Conservation (phyloP, 768 basidiomycete genomes). For the Collybia nuda region DNA sequence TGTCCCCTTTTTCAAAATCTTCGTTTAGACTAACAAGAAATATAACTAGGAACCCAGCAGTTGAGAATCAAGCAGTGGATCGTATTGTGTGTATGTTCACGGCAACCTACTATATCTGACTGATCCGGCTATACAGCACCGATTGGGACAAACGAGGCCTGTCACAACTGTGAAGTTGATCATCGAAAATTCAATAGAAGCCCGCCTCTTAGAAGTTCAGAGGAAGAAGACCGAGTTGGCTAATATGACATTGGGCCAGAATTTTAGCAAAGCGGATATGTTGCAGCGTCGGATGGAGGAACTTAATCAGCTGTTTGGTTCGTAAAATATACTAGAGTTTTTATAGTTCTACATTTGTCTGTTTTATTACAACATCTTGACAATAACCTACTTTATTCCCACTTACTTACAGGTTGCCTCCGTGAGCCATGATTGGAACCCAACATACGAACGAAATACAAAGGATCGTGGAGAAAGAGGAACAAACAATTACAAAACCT, state of each 20-base stretch:
- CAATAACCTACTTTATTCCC: constrained; percentile 4
- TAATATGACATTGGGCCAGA: constrained; percentile 89
- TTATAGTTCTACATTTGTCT: constrained; percentile 24
- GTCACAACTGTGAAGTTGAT: constrained; percentile 93
- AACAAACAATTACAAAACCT: too few species aligned
- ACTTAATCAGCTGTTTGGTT: constrained; percentile 71
- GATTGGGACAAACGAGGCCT: constrained; percentile 89
- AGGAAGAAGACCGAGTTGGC: constrained; percentile 93
- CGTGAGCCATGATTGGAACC: too few species aligned
- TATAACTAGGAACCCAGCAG: constrained; percentile 82
- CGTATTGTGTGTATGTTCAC: constrained; percentile 72
- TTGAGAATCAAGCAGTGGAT: constrained; percentile 97
- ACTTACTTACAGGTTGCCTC: constrained; percentile 1
- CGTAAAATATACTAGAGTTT: constrained; percentile 26
- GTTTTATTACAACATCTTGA: constrained; percentile 17
- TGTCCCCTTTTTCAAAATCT: constrained; percentile 1
- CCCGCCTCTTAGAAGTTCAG: constrained; percentile 89
- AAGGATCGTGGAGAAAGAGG: too few species aligned
- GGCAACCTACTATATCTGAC: background rate
- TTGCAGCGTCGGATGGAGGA: constrained; percentile 88
- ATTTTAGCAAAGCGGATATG: constrained; percentile 85
- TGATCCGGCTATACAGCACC: constrained; percentile 58
- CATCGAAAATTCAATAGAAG: constrained; percentile 93
- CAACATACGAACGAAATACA: too few species aligned
- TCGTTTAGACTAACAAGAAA: too few species aligned